These are phyloP conservation scores for Megacollybia marginata DNA, from an alignment of 768 basidiomycete genomes.

Conservation along the genomic window DNA sequence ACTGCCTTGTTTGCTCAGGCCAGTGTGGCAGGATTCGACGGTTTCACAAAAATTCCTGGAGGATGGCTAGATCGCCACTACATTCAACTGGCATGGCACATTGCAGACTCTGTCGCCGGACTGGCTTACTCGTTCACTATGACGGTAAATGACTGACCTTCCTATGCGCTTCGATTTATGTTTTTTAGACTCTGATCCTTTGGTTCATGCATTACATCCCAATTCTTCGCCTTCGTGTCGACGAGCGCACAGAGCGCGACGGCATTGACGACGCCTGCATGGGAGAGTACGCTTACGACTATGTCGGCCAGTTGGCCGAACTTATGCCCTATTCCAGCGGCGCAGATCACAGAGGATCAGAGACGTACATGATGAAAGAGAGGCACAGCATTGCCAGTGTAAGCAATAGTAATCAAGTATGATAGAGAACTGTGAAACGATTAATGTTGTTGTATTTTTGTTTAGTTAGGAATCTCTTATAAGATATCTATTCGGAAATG, in stretches of 20 bases:
- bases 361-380: neutral
- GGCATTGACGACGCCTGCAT: slow-evolving; percentile 88
- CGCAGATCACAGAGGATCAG: neutral
- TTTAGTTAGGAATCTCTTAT: too few relatives aligned
- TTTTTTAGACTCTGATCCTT: slow-evolving; percentile 60
- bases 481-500: too few relatives aligned
- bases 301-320: slow-evolving; percentile 36
- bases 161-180: neutral
- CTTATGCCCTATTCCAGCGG: neutral
- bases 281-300: slow-evolving; percentile 87
- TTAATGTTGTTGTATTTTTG: too few relatives aligned
- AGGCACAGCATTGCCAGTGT: neutral
- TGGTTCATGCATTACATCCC: slow-evolving; percentile 88
- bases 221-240: slow-evolving; percentile 61
- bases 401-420: neutral
- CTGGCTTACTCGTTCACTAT: slow-evolving; percentile 67
- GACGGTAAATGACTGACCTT: slow-evolving; percentile 44
- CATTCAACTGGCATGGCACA: slow-evolving; percentile 78
- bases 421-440: neutral
- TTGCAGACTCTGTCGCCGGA: slow-evolving; percentile 66
- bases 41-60: slow-evolving; percentile 53
- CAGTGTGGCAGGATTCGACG: slow-evolving; percentile 78
- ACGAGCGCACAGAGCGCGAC: slow-evolving; percentile 60
- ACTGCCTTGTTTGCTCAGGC: slow-evolving; percentile 86
- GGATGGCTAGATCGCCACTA: slow-evolving; percentile 86